A percentile compares a stretch with the other conserved stretches of the same genome.
Conservation (phyloP, 2,329 filamentous ascomycete species). For the Chrysoporthe cubensis region DNA sequence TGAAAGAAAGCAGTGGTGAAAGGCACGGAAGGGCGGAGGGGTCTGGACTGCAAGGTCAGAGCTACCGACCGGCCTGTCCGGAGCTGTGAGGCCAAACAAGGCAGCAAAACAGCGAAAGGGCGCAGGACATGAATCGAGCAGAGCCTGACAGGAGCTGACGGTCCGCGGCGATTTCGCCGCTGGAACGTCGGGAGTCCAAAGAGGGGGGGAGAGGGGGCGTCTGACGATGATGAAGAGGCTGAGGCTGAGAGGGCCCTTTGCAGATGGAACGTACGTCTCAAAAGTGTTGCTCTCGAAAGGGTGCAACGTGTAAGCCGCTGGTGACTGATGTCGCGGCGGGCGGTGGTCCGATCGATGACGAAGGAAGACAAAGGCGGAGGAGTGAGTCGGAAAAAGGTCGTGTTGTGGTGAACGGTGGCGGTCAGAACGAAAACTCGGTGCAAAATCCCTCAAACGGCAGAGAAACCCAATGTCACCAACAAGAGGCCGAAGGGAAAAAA, state of each 20-base stretch:
- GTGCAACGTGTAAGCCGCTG: neutral
- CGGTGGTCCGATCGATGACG: slow-evolving; percentile 12
- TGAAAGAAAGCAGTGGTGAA: neutral
- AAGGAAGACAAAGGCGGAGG: slow-evolving; percentile 4
- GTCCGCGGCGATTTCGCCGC: neutral
- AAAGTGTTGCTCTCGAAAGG: neutral
- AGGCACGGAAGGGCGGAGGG: neutral
- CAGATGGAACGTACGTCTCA: neutral
- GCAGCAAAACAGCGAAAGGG: neutral
- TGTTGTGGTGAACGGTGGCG: slow-evolving; percentile 4
- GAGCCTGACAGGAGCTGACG: neutral
- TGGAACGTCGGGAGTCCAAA: neutral
- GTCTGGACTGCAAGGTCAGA: neutral
- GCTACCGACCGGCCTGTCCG: neutral
- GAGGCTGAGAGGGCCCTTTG: neutral
- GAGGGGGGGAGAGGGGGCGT: neutral
- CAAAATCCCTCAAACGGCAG: slow-evolving; percentile 17
- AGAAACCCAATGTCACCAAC: slow-evolving; percentile 4
- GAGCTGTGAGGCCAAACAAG: neutral
- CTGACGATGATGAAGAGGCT: neutral
- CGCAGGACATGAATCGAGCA: neutral
- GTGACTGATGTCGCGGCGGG: slow-evolving; percentile 6
- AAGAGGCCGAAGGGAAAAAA: slow-evolving; percentile 7
- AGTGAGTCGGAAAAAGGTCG: neutral
- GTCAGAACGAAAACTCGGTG: neutral